These are phyloP conservation scores for Tuber microsphaerosporum DNA, from an alignment of 495 filamentous ascomycete genomes.

Conservation along the genomic window DNA sequence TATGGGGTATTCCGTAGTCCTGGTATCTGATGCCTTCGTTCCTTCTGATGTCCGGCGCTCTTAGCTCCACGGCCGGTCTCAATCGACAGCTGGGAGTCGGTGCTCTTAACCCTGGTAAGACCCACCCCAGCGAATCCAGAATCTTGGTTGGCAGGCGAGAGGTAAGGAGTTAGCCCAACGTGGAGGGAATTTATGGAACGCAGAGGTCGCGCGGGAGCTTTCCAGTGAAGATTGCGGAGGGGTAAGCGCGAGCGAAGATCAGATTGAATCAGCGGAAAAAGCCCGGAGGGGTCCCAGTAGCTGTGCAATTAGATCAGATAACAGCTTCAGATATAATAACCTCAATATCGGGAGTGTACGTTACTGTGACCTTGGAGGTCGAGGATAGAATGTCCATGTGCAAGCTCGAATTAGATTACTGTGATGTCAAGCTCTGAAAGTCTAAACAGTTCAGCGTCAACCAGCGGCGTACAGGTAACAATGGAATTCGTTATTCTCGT, in stretches of 20 bases:
- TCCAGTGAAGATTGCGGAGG: conserved; percentile 92
- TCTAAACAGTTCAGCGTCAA: background rate
- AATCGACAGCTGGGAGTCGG: conserved; percentile 41
- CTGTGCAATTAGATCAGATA: conserved; percentile 32
- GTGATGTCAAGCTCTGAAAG: background rate
- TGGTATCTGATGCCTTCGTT: conserved; percentile 88
- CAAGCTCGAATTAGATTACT: background rate
- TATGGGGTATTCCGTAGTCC: conserved; percentile 90
- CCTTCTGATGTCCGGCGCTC: conserved; percentile 42
- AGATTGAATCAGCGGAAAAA: conserved; percentile 72
- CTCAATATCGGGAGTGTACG: conserved; percentile 16
- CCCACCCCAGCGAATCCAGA: conserved; percentile 29
- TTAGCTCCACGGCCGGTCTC: conserved; percentile 33
- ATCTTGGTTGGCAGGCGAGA: conserved; percentile 44
- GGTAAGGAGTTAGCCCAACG: conserved; percentile 67
- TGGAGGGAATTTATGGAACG: conserved; percentile 88
- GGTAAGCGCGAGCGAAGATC: conserved; percentile 72
- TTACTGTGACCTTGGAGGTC: conserved; percentile 68
- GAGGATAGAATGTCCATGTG: conserved; percentile 57
- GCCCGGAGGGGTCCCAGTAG: conserved; percentile 81
- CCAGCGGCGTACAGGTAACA: background rate
- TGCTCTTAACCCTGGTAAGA: conserved; percentile 45
- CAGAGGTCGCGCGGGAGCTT: conserved; percentile 80
- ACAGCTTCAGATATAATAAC: conserved; percentile 9
- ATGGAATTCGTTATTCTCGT: background rate